Evolutionary conservation across 1,284 basidiomycete species (phyloP).

Genomic region (Cryptococcus sp.): DNA sequence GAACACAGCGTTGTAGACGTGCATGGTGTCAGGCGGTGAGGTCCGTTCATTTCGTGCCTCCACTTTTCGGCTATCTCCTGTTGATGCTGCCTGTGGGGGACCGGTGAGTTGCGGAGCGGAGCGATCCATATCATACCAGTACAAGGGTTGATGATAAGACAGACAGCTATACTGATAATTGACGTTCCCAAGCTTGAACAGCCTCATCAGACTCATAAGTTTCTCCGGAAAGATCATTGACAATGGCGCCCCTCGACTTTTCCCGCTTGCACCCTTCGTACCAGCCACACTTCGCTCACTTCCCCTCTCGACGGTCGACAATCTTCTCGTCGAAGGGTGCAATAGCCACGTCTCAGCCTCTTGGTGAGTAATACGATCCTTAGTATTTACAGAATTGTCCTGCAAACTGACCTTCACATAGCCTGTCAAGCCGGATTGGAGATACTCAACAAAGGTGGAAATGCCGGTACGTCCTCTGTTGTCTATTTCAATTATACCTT

Average conservation of each 20-base stretch:
- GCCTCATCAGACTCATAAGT: no score
- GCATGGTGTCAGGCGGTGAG: background rate
- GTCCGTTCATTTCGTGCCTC: background rate
- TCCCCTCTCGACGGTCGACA: conserved; percentile 45
- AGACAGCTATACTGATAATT: no score
- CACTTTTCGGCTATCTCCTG: conserved; percentile 9
- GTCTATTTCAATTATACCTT: background rate
- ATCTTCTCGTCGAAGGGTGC: conserved; percentile 67
- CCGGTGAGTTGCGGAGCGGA: background rate
- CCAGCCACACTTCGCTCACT: conserved; percentile 46
- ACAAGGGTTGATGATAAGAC: no score
- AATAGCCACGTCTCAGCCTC: conserved; percentile 84
- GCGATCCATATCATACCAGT: background rate
- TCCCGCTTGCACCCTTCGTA: conserved; percentile 42
- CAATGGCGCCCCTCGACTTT: conserved; percentile 45
- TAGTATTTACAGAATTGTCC: background rate
- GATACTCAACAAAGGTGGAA: conserved; percentile 84
- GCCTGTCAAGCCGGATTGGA: conserved; percentile 86
- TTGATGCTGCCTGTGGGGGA: background rate
- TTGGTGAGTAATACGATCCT: conserved; percentile 48
- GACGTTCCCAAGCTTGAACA: no score
- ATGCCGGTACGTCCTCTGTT: conserved; percentile 63
- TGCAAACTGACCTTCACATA: conserved; percentile 11
- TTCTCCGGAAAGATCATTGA: conserved; percentile 6
- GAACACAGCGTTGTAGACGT: background rate